Percentiles rank a stretch among this genome's conserved stretches.
Conservation (phyloP, 768 basidiomycete species). For the Rhizopogon roseolus region DNA sequence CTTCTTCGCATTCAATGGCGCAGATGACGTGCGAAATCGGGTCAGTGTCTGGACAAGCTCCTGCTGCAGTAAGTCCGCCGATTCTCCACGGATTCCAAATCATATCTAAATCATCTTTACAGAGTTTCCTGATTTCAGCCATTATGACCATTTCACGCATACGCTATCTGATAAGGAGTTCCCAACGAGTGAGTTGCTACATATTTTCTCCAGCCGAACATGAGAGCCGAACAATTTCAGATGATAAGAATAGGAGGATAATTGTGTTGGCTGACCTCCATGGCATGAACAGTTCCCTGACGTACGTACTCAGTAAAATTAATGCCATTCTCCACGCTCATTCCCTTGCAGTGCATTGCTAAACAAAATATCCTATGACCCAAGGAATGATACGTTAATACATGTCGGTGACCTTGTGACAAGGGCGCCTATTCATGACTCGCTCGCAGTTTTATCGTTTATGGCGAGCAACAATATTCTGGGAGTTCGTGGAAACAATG, state of each 20-base stretch:
- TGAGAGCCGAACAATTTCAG: conserved; percentile 28
- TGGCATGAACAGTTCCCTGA: conserved; percentile 66
- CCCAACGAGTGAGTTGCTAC: conserved; percentile 41
- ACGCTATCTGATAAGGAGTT: conserved; percentile 46
- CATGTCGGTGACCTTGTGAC: conserved; percentile 82
- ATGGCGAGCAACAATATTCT: conserved; percentile 59
- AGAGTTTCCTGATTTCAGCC: conserved; percentile 55
- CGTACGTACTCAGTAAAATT: conserved; percentile 39
- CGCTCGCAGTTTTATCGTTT: conserved; percentile 58
- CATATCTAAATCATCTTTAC: conserved; percentile 3
- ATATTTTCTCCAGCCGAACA: neutral
- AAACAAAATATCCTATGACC: conserved; percentile 52
- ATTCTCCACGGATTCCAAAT: neutral
- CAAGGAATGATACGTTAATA: conserved; percentile 61
- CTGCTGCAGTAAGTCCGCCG: conserved; percentile 2
- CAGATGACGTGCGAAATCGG: conserved; percentile 4
- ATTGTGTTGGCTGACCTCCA: conserved; percentile 88
- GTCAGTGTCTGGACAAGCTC: conserved; percentile 9
- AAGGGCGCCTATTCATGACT: conserved; percentile 60
- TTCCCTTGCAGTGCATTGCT: conserved; percentile 52
- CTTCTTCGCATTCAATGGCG: conserved; percentile 32
- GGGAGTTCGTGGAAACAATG: conserved; percentile 93
- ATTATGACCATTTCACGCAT: conserved; percentile 33
- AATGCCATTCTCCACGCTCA: conserved; percentile 1
- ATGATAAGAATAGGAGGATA: conserved; percentile 47